Percentiles rank a stretch among this genome's conserved stretches.
These are phyloP conservation scores for Xylaria hypoxylon DNA, from an alignment of 2,329 filamentous ascomycete species.

Conservation along the genomic window DNA sequence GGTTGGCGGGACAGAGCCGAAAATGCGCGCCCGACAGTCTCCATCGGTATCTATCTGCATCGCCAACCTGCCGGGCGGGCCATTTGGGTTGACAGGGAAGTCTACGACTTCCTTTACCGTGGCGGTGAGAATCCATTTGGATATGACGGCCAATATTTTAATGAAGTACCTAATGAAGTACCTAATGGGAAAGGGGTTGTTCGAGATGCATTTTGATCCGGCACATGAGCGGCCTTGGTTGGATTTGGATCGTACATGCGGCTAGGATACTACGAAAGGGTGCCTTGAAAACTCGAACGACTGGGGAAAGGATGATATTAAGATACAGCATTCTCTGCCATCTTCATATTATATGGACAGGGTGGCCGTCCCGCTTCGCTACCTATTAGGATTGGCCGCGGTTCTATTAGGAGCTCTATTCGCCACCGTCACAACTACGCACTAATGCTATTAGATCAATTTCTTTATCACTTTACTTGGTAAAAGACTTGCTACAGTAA, in stretches of 20 bases:
- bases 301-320: too few relatives aligned
- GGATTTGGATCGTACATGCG: background rate
- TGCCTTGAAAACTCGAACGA: too few relatives aligned
- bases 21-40: background rate
- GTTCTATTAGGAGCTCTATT: too few relatives aligned
- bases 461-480: too few relatives aligned
- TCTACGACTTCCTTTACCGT: background rate
- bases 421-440: too few relatives aligned
- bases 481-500: too few relatives aligned
- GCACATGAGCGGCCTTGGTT: background rate
- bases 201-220: constrained; percentile 1
- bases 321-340: too few relatives aligned
- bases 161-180: background rate
- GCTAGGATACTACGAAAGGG: background rate
- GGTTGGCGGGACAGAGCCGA: background rate
- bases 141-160: too few relatives aligned
- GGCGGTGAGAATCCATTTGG: background rate
- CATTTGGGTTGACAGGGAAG: background rate
- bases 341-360: too few relatives aligned
- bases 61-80: background rate
- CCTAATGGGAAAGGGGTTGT: background rate
- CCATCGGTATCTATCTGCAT: background rate
- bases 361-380: too few relatives aligned
- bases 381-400: too few relatives aligned
- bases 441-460: too few relatives aligned